Conservation (phyloP, 495 filamentous ascomycete species). For the Chaetomium cochliodes region DNA sequence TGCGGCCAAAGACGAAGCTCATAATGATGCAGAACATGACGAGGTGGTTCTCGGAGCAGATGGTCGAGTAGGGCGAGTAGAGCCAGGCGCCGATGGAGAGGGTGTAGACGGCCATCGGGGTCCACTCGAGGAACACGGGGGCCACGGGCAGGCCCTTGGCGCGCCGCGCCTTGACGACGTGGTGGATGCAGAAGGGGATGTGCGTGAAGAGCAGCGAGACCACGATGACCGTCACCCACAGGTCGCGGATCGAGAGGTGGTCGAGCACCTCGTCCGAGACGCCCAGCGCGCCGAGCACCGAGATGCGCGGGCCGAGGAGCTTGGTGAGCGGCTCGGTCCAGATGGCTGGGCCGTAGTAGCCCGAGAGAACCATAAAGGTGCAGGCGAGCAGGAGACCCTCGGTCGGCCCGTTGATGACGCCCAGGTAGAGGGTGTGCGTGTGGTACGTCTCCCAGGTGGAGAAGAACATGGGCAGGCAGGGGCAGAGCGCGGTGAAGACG, state of each 20-base stretch:
- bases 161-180: conserved; percentile 76
- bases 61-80: conserved; percentile 76
- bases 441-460: conserved; percentile 99
- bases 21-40: conserved; percentile 91
- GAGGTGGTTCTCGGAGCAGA: conserved; percentile 78
- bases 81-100: conserved; percentile 76
- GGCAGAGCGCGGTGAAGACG: conserved; percentile 85
- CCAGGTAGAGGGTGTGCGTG: conserved; percentile 94
- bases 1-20: conserved; percentile 95
- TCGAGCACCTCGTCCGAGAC: conserved; percentile 56
- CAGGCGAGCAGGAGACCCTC: conserved; percentile 92
- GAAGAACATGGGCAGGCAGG: conserved; percentile 97
- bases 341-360: conserved; percentile 81
- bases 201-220: conserved; percentile 73
- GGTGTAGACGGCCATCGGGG: conserved; percentile 81
- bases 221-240: conserved; percentile 81
- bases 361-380: conserved; percentile 77
- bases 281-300: conserved; percentile 37
- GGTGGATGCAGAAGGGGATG: conserved; percentile 74
- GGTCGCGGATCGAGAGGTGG: conserved; percentile 69
- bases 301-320: conserved; percentile 50
- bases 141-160: conserved; percentile 70
- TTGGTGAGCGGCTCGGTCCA: conserved; percentile 74
- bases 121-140: conserved; percentile 92
- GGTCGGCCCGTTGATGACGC: conserved; percentile 95